Evolutionary conservation across 768 basidiomycete genomes (phyloP).

Genomic region (Collybia sp.): DNA sequence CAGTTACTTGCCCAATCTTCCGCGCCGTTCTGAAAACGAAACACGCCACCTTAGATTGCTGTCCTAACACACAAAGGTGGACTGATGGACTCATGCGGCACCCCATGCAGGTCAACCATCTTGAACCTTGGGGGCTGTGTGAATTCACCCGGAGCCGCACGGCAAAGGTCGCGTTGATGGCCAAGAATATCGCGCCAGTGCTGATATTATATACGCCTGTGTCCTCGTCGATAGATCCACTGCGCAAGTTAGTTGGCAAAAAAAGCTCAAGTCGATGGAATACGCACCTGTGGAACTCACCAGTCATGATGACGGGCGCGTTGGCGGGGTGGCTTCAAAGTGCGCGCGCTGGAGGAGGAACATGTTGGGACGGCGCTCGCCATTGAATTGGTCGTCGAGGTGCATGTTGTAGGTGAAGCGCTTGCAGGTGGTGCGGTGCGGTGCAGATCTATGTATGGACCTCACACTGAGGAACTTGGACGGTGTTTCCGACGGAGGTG

Average conservation of each 20-base stretch:
- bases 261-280: not conserved
- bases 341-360: conserved; percentile 46
- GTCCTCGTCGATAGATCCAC: conserved; percentile 36
- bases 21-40: no score
- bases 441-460: conserved; percentile 42
- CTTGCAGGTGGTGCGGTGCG: conserved; percentile 19
- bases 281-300: conserved; percentile 47
- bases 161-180: conserved; percentile 38
- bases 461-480: conserved; percentile 49
- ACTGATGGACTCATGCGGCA: no score
- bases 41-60: no score
- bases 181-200: conserved; percentile 35
- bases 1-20: no score
- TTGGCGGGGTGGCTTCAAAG: conserved; percentile 37
- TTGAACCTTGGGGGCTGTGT: conserved; percentile 28
- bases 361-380: conserved; percentile 43
- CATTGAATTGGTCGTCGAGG: conserved; percentile 51
- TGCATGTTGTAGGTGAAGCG: conserved; percentile 47
- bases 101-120: conserved; percentile 39
- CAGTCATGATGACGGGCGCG: conserved; percentile 42
- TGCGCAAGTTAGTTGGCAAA: conserved; percentile 12
- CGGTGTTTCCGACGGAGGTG: conserved; percentile 28
- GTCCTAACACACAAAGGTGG: no score
- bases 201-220: conserved; percentile 47
- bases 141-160: conserved; percentile 30